Conservation (phyloP, 1,284 basidiomycete genomes). For the Ganoderma sinense region DNA sequence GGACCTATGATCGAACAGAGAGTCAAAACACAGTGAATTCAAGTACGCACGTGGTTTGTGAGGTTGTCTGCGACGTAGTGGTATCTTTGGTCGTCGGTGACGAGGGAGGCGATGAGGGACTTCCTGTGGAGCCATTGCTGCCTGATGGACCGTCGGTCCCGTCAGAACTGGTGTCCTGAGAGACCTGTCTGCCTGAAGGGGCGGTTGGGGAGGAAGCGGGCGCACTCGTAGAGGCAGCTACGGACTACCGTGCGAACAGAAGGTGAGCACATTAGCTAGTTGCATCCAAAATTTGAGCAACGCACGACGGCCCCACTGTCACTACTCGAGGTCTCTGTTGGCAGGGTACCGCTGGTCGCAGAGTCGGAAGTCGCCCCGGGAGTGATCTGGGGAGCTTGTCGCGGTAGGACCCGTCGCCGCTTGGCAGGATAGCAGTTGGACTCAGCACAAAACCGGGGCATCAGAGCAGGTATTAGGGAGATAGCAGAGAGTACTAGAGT, state of each 20-base stretch:
- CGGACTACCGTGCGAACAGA: not conserved
- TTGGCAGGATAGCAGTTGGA: not conserved
- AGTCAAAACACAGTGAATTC: not conserved
- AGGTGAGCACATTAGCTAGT: not conserved
- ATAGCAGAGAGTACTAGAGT: not conserved
- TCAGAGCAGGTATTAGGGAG: constrained; percentile 1
- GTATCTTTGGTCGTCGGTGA: not conserved
- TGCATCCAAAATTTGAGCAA: not conserved
- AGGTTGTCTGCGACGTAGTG: not conserved
- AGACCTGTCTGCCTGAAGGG: not conserved
- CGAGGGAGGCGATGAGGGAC: not conserved
- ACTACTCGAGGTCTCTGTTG: constrained; percentile 2
- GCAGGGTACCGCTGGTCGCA: not conserved
- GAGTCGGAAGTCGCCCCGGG: constrained; percentile 15
- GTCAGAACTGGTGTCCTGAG: not conserved
- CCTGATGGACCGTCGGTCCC: not conserved
- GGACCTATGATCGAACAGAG: not conserved
- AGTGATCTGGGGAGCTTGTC: constrained; percentile 24
- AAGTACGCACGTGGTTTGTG: constrained; percentile 14
- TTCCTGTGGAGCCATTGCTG: not conserved
- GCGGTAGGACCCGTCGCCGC: constrained; percentile 15
- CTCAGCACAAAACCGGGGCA: constrained; percentile 5
- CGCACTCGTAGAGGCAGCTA: not conserved
- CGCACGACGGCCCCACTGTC: constrained; percentile 1
- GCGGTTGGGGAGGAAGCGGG: constrained; percentile 14